A percentile compares a stretch with the other conserved stretches of the same genome.
Evolutionary conservation across 108 stramenopile genomes (phyloP).

Genomic region (Cafeteria roenbergensis): DNA sequence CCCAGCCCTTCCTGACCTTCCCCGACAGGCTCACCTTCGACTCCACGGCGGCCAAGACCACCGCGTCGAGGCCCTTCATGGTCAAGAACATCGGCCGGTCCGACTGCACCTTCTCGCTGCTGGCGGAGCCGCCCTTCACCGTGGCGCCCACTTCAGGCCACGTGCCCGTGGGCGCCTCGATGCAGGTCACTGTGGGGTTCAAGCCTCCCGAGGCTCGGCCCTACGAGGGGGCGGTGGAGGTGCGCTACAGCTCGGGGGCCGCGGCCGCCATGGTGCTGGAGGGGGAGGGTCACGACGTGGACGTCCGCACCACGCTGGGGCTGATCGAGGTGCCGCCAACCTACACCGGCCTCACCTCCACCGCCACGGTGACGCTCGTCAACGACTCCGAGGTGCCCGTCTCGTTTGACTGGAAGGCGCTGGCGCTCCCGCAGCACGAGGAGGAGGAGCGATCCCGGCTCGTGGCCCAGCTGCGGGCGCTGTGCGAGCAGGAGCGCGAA

Average conservation of each 20-base stretch:
- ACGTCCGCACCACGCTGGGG: slow-evolving; percentile 35
- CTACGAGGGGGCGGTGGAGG: slow-evolving; percentile 34
- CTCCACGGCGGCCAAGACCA: slow-evolving; percentile 33
- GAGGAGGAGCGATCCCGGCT: slow-evolving; percentile 39
- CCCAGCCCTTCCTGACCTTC: slow-evolving; percentile 35
- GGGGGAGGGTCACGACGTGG: slow-evolving; percentile 38
- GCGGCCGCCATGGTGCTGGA: slow-evolving; percentile 19
- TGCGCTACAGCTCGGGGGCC: slow-evolving; percentile 30
- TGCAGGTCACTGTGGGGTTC: slow-evolving; percentile 29
- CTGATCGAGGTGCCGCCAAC: slow-evolving; percentile 37
- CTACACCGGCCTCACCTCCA: slow-evolving; percentile 42
- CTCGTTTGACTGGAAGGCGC: slow-evolving; percentile 41
- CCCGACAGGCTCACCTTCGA: slow-evolving; percentile 42
- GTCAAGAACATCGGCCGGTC: slow-evolving; percentile 43
- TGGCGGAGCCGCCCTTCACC: slow-evolving; percentile 14
- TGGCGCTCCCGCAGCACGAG: slow-evolving; percentile 34
- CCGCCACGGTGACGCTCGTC: slow-evolving; percentile 30
- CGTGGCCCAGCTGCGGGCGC: slow-evolving; percentile 31
- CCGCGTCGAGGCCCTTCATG: slow-evolving; percentile 27
- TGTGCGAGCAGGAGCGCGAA: slow-evolving; percentile 30
- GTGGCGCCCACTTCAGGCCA: slow-evolving; percentile 15
- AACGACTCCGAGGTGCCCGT: slow-evolving; percentile 45
- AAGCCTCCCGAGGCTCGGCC: not conserved
- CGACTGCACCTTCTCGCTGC: slow-evolving; percentile 25
- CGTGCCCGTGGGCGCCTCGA: slow-evolving; percentile 23